Evolutionary conservation across 306 rosid species (phyloP), one percentile per base, ranked within the genome.

Genomic region (Chamaecrista fasciculata): DNA sequence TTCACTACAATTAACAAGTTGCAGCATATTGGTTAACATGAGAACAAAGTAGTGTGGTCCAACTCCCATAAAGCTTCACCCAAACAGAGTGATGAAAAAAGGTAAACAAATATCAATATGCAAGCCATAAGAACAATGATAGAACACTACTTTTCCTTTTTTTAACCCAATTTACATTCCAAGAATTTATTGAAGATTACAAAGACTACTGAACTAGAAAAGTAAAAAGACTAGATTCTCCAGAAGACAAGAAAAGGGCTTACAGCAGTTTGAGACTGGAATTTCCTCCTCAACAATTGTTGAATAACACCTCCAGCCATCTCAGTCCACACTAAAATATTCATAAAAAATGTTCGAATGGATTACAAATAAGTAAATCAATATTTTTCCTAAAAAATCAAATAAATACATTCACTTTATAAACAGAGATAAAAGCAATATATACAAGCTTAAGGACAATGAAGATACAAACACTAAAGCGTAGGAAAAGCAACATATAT

Each of bases 271-370:
- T 75, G 88, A 63, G 87, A 83, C 37, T 62, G 81, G 76, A 92
- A 82, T 65, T 86, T 89, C 78, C 92, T 85, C 78, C 89, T 86
- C 76, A 92, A 78, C 58, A 89, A 76, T 69, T 82, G 89, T 66
- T 74, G 86, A 79, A 92, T 71, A 66, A 82, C 82, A 81, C 89
- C 86, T 80, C 96, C 91, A 86, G 96, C 95, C 98, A 92, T 92
- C 66, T 59, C 65, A 59, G 40, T 65, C 39, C 39, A 44, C 23
- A 64, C 69, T 64, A 64, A n/a, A 64, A 8, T 42, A 39, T 11
- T 62, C 51, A 62, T 37, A 14, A 23, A 62, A 14, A 11, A 39
- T 1, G 34, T 2, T 5, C 11, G 11, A 15, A 21, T 12, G 18
- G 62, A 28, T n/a, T 56, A 56, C 15, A 56, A 15, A 56, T 28